Evolutionary conservation across 2,329 filamentous ascomycete genomes (phyloP).

Genomic region (Penicillium sp.): DNA sequence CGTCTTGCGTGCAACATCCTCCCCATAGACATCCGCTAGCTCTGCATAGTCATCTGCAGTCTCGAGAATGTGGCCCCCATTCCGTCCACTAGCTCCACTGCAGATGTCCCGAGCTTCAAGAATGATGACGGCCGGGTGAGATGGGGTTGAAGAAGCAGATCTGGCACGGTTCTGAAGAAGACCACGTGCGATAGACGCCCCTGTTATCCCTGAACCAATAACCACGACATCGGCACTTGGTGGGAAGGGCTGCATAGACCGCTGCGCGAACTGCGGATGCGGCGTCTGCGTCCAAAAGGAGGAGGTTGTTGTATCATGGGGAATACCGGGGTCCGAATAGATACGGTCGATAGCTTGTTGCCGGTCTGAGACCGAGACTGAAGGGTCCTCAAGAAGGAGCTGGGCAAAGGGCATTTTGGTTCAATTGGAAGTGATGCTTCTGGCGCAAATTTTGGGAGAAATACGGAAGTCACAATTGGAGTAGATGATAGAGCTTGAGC

Average conservation of each 20-base stretch:
- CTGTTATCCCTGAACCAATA: conserved; percentile 34
- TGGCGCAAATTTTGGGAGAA: neutral
- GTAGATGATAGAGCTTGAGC: neutral
- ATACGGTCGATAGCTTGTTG: conserved; percentile 27
- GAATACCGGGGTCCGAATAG: conserved; percentile 28
- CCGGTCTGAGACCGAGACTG: conserved; percentile 16
- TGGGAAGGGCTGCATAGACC: conserved; percentile 21
- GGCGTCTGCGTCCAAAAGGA: conserved; percentile 34
- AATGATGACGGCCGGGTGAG: conserved; percentile 21
- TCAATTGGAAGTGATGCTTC: neutral
- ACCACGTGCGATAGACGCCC: conserved; percentile 24
- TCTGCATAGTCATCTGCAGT: conserved; percentile 27
- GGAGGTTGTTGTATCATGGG: conserved; percentile 28
- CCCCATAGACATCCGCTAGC: conserved; percentile 15
- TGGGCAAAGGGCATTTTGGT: conserved; percentile 25
- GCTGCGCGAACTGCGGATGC: conserved; percentile 23
- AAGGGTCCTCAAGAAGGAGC: conserved; percentile 17
- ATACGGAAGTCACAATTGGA: neutral
- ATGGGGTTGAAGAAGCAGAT: neutral
- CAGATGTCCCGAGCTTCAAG: conserved; percentile 34
- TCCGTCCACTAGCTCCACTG: conserved; percentile 35
- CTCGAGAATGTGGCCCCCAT: conserved; percentile 34
- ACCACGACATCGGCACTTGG: conserved; percentile 29
- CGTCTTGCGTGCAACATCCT: conserved; percentile 21
- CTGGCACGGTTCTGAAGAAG: conserved; percentile 18